Base-by-base conservation (phyloP, 768 basidiomycete species). In the Erythrobasidium yunnanense region DNA sequence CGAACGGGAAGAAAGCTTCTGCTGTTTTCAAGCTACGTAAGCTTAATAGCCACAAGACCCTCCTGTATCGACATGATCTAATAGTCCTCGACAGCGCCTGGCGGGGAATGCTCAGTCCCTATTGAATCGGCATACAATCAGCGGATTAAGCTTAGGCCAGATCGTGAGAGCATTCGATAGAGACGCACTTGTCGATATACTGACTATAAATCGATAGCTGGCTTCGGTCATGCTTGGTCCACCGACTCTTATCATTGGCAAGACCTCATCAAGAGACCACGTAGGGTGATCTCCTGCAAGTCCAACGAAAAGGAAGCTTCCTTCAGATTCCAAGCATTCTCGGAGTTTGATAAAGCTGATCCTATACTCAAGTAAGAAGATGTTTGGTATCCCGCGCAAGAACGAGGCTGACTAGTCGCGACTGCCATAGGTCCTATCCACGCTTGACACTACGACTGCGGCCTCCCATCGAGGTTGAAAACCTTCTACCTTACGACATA, bases 221-320 rank as follows among this genome's bases (percentile, higher is more conserved):
- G 95, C 17, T 96, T 97, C 73, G 91, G 91, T 20, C 96, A 95
- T 77, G 86, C 84, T 72, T 97, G 92, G 92, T 91, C 87, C 50
- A 77, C 82, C 47, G 83, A 90, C 2, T 82, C 72, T 50, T 70
- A 92, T 42, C 84, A 87, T 55, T 92, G 90, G 83, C 89, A 95
- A 71, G 91, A 95, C 70, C 78, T 99, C 1, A 78, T 91, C 23
- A 76, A 83, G 79, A 73, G 83, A 78, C 79, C 79, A 0, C 75
- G 77, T 46, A 84, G 92, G 47, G 86, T 88, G 1, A 81, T 97
- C 62, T 85, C 83, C 47, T 99, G 95, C 76, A 84, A 87, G 49
- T 89, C 92, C 72, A 80, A 82, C 30, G 78, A 84, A 0, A 80
- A 80, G 47, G 92, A 97, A 73, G 87, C 89, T 13, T 84, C 90